Conservation (phyloP, 1,284 basidiomycete species). For the Fistulina hepatica region DNA sequence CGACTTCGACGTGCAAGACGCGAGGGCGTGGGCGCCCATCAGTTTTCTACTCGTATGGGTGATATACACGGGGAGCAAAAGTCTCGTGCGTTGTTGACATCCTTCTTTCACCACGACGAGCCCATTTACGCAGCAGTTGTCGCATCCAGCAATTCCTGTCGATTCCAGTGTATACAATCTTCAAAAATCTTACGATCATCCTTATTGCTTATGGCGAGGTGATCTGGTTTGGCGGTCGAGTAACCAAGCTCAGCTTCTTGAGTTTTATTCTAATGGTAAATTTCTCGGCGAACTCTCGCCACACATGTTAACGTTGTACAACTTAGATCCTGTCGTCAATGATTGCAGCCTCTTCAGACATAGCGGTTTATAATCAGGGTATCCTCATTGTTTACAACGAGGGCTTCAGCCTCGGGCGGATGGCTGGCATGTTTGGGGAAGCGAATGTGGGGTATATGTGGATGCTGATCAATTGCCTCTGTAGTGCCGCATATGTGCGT, state of each 20-base stretch:
- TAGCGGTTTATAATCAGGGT: slow-evolving; percentile 46
- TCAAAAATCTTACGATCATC: slow-evolving; percentile 99
- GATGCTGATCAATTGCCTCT: slow-evolving; percentile 91
- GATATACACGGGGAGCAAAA: slow-evolving; percentile 98
- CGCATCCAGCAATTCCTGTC: slow-evolving; percentile 73
- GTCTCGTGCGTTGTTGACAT: slow-evolving; percentile 53
- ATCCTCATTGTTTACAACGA: slow-evolving; percentile 35
- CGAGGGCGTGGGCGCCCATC: slow-evolving; percentile 91
- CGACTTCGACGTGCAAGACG: slow-evolving; percentile 76
- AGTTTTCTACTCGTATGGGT: slow-evolving; percentile 87
- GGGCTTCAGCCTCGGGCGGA: slow-evolving; percentile 31
- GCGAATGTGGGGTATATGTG: slow-evolving; percentile 87
- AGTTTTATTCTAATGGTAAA: slow-evolving; percentile 92
- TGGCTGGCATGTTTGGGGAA: slow-evolving; percentile 41
- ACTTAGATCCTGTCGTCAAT: slow-evolving; percentile 82
- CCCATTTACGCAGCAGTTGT: slow-evolving; percentile 6
- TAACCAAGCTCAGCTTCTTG: slow-evolving; percentile 80
- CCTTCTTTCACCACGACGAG: neutral
- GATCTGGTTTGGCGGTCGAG: slow-evolving; percentile 88
- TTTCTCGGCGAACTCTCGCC: slow-evolving; percentile 1
- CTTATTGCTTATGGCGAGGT: slow-evolving; percentile 98
- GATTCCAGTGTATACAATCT: slow-evolving; percentile 95
- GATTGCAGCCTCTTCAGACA: slow-evolving; percentile 93
- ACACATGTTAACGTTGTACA: neutral
- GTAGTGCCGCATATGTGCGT: slow-evolving; percentile 87